These are phyloP conservation scores for Salmacisia buchloeana DNA, from an alignment of 1,284 basidiomycete species.

Conservation along the genomic window DNA sequence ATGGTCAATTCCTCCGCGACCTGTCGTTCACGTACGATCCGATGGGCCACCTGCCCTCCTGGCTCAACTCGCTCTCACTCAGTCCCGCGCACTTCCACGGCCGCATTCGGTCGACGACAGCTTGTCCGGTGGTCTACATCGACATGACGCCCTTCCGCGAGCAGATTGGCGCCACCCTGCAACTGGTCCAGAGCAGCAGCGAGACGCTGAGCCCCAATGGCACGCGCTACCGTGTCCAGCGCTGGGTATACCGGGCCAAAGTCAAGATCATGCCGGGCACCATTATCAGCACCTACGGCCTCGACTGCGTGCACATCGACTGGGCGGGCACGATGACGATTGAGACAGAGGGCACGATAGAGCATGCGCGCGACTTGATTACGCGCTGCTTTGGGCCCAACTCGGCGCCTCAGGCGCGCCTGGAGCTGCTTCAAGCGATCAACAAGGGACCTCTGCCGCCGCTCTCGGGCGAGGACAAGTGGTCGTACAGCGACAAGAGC, in stretches of 20 bases:
- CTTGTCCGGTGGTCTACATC: slow-evolving; percentile 42
- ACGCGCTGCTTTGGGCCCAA: slow-evolving; percentile 19
- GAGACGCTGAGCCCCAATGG: slow-evolving; percentile 48
- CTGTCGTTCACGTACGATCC: slow-evolving; percentile 48
- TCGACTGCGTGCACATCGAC: slow-evolving; percentile 27
- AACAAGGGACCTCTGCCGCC: neutral
- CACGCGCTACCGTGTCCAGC: slow-evolving; percentile 48
- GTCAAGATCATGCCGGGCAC: slow-evolving; percentile 33
- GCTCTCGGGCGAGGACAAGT: neutral
- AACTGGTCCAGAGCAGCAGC: slow-evolving; percentile 51
- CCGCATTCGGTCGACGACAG: slow-evolving; percentile 38
- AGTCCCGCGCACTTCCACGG: slow-evolving; percentile 52
- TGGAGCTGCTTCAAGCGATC: neutral
- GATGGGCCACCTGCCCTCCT: slow-evolving; percentile 51
- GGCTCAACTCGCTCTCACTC: slow-evolving; percentile 50
- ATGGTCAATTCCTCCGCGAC: slow-evolving; percentile 49
- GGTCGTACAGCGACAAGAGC: neutral
- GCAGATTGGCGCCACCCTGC: slow-evolving; percentile 46
- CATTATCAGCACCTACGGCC: slow-evolving; percentile 28
- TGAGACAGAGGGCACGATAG: slow-evolving; percentile 45
- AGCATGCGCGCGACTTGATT: slow-evolving; percentile 42
- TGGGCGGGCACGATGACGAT: slow-evolving; percentile 33
- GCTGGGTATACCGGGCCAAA: slow-evolving; percentile 52
- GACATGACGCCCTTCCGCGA: slow-evolving; percentile 48
- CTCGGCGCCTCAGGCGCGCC: neutral